Percentiles rank a stretch among this genome's conserved stretches.
Conservation (phyloP, 83 land plant genomes). For the Picea abies region DNA sequence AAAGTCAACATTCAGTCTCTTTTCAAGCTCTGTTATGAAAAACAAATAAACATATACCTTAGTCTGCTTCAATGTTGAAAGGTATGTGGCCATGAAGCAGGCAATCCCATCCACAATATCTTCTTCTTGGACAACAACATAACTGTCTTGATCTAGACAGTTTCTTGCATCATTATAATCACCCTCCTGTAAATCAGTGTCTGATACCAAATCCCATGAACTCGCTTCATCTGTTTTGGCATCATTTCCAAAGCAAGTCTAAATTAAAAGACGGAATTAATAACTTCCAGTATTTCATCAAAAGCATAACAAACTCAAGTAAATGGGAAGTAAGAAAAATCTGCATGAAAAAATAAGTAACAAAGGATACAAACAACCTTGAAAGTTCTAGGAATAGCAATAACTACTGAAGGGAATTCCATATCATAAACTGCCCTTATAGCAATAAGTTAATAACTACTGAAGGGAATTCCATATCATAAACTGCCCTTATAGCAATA, state of each 20-base stretch:
- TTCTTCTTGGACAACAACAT: constrained; percentile 79
- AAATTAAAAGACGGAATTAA: background rate
- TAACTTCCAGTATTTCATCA: background rate
- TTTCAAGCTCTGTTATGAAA: background rate
- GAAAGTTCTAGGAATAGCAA: background rate
- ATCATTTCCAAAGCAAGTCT: background rate
- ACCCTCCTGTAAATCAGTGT: constrained; percentile 56
- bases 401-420: background rate
- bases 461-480: background rate
- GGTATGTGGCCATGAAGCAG: constrained; percentile 82
- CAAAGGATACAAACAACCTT: background rate
- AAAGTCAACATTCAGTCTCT: no score
- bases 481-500: background rate
- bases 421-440: background rate
- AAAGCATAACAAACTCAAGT: background rate
- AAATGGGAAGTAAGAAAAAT: background rate
- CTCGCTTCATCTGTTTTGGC: constrained; percentile 50
- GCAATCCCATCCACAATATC: constrained; percentile 94
- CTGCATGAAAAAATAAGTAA: background rate
- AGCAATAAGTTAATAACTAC: no score
- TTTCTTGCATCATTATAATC: constrained; percentile 23
- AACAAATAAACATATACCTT: constrained; percentile 48
- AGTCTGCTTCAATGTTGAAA: constrained; percentile 63
- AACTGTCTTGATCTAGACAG: constrained; percentile 57
- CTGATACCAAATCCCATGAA: constrained; percentile 65